phyloP scores from a whole-genome alignment of 148 eudicot genomes.

The Chenopodium formosanum region DNA sequence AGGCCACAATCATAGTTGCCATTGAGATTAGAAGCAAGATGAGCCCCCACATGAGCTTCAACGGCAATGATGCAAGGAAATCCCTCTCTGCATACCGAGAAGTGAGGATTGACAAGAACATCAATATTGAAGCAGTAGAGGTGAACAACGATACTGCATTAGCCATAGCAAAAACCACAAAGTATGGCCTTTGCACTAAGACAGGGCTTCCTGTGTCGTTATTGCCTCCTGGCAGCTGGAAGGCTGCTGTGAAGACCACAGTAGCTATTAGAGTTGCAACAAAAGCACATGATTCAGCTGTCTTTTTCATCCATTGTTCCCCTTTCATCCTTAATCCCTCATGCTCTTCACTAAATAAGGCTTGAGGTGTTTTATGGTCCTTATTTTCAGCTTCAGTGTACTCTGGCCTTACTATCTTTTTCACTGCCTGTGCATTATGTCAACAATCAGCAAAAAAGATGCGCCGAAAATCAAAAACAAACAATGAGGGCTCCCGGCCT shows the following conservation, averaged over 20 bases:
- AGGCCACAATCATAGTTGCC: conserved; percentile 30
- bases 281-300: conserved; percentile 21
- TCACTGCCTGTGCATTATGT: conserved; percentile 14
- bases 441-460: not conserved
- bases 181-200: conserved; percentile 5
- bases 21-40: conserved; percentile 27
- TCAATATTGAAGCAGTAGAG: conserved; percentile 27
- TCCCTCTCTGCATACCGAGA: conserved; percentile 27
- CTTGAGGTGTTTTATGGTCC: conserved; percentile 16
- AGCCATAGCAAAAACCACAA: conserved; percentile 20
- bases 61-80: conserved; percentile 26
- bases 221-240: conserved; percentile 21
- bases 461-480: not conserved
- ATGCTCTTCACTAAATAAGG: conserved; percentile 22
- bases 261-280: conserved; percentile 28
- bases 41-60: conserved; percentile 26
- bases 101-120: conserved; percentile 32
- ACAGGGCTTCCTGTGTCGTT: conserved; percentile 18
- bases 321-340: conserved; percentile 17
- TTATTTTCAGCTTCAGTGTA: conserved; percentile 17
- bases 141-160: conserved; percentile 32
- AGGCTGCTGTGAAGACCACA: conserved; percentile 23
- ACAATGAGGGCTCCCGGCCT: not conserved
- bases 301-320: conserved; percentile 30
- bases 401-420: conserved; percentile 22